Evolutionary conservation across 129 eudicot genomes (phyloP).

Genomic region (Flaveria sonorensis): DNA sequence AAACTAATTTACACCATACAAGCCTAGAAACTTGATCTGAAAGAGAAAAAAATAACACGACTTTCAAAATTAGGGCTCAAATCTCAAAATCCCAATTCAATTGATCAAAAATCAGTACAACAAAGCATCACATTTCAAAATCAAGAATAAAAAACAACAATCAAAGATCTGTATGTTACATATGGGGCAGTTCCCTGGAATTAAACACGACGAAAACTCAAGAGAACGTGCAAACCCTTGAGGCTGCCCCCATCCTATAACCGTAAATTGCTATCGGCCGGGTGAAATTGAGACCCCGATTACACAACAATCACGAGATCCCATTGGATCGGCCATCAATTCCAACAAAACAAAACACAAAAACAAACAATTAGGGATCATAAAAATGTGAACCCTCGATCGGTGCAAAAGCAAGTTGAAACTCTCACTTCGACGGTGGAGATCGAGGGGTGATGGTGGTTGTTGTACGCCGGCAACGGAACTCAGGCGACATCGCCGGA

Average conservation of each 20-base stretch:
- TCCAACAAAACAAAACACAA: background rate
- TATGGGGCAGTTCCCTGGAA: constrained; percentile 37
- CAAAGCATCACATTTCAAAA: too few species aligned
- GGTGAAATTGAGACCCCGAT: constrained; percentile 33
- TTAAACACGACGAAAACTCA: constrained; percentile 28
- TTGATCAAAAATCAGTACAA: too few species aligned
- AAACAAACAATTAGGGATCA: background rate
- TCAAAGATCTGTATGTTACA: constrained; percentile 4
- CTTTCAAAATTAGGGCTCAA: too few species aligned
- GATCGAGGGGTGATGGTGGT: constrained; percentile 10
- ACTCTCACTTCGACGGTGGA: constrained; percentile 1
- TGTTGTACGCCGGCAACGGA: constrained; percentile 41
- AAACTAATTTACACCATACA: too few species aligned
- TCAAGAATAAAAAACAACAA: too few species aligned
- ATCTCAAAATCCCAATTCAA: too few species aligned
- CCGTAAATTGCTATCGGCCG: constrained; percentile 19
- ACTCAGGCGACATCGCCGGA: constrained; percentile 30
- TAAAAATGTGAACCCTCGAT: constrained; percentile 15
- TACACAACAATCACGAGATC: constrained; percentile 16
- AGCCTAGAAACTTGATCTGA: too few species aligned
- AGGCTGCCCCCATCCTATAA: constrained; percentile 28
- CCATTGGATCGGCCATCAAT: constrained; percentile 34
- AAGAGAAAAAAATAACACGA: too few species aligned
- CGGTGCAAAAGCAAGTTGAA: constrained; percentile 8
- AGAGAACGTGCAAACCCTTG: constrained; percentile 36